A percentile compares a stretch with the other conserved stretches of the same genome.
These are phyloP conservation scores for Micromonas pusilla DNA, from an alignment of 139 green algal genomes.

Conservation along the genomic window DNA sequence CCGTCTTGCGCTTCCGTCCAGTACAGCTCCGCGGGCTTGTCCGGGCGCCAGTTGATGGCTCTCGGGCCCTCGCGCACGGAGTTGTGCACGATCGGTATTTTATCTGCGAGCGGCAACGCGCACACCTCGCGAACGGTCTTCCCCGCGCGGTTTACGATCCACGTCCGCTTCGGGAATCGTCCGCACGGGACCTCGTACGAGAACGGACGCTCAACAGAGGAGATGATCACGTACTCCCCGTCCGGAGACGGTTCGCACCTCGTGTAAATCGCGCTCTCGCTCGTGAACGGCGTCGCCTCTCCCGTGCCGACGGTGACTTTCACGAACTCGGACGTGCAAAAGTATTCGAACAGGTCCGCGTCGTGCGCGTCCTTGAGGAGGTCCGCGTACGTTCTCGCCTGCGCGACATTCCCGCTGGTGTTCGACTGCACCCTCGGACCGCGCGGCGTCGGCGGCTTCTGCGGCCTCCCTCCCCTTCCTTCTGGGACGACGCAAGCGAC, in stretches of 20 bases:
- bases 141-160: conserved; percentile 57
- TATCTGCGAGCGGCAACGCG: conserved; percentile 80
- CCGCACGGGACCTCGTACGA: conserved; percentile 70
- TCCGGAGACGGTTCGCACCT: conserved; percentile 72
- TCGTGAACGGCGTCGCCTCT: conserved; percentile 27
- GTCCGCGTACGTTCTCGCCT: conserved; percentile 87
- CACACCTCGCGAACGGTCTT: conserved; percentile 64
- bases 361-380: conserved; percentile 83
- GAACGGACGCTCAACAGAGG: conserved; percentile 81
- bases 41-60: conserved; percentile 69
- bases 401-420: conserved; percentile 34
- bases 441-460: not conserved
- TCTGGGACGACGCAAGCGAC: conserved; percentile 54
- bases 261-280: conserved; percentile 63
- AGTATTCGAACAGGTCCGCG: conserved; percentile 83
- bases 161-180: conserved; percentile 74
- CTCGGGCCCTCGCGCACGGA: conserved; percentile 65
- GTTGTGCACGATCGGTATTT: conserved; percentile 93
- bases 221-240: conserved; percentile 70
- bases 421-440: conserved; percentile 14
- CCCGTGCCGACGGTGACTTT: conserved; percentile 50
- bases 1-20: conserved; percentile 48
- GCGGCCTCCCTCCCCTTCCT: conserved; percentile 28
- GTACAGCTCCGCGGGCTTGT: conserved; percentile 19
- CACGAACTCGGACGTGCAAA: conserved; percentile 58